Percentiles rank a stretch among this genome's conserved stretches.
phyloP scores from a whole-genome alignment of 1,284 basidiomycete genomes.

The Rhodotorula mucilaginosa region DNA sequence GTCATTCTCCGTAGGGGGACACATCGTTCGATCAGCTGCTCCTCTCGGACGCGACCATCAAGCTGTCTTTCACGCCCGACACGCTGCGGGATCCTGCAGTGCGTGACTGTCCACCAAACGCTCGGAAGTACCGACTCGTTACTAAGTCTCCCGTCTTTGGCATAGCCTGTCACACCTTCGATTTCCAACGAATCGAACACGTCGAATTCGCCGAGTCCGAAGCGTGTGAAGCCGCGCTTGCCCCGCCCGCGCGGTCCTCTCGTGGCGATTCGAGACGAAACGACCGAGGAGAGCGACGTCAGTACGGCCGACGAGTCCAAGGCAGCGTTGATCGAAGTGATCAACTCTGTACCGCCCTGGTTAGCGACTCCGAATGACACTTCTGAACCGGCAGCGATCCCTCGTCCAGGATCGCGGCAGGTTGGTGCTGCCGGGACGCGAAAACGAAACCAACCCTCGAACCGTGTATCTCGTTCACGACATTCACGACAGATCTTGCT shows the following conservation, averaged over 20 bases:
- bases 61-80: slow-evolving; percentile 90
- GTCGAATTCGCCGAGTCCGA: too few species aligned
- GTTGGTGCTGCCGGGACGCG: too few species aligned
- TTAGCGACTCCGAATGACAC: too few species aligned
- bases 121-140: background rate
- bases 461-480: background rate
- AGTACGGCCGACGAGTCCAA: background rate
- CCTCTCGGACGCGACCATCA: slow-evolving; percentile 81
- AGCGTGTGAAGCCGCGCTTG: background rate
- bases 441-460: too few species aligned
- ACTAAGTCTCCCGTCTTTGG: background rate
- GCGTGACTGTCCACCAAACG: background rate
- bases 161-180: background rate
- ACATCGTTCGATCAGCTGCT: slow-evolving; percentile 86
- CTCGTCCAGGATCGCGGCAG: too few species aligned
- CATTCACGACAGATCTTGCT: slow-evolving; percentile 4
- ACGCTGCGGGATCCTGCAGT: slow-evolving; percentile 86
- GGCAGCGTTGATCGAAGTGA: background rate
- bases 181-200: too few species aligned
- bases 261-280: background rate
- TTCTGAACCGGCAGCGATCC: too few species aligned
- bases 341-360: background rate
- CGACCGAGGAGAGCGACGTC: background rate
- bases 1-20: slow-evolving; percentile 50
- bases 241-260: too few species aligned